Conservation (phyloP, 768 basidiomycete species). For the Tricholoma matsutake region DNA sequence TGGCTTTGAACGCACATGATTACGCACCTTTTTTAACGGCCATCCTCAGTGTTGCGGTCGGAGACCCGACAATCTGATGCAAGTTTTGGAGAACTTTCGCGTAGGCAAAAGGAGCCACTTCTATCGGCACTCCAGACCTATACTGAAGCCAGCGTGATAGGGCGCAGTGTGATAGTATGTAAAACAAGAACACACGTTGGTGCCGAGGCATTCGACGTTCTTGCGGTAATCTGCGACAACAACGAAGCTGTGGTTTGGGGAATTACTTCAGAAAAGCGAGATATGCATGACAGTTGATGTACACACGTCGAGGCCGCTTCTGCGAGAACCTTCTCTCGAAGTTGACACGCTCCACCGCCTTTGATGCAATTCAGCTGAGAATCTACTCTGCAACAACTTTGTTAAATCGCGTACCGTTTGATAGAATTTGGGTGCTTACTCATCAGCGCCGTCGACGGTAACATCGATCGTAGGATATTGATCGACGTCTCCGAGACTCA, state of each 20-base stretch:
- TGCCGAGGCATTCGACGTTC: slow-evolving; percentile 79
- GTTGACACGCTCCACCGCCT: slow-evolving; percentile 94
- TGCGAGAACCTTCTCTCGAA: slow-evolving; percentile 96
- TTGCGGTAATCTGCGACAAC: slow-evolving; percentile 96
- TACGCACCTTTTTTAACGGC: slow-evolving; percentile 68
- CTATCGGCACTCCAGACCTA: slow-evolving; percentile 87
- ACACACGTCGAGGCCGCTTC: slow-evolving; percentile 87
- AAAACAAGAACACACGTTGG: slow-evolving; percentile 55
- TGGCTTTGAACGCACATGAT: background rate
- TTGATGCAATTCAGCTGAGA: slow-evolving; percentile 88
- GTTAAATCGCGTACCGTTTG: background rate
- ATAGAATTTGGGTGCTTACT: slow-evolving; percentile 48
- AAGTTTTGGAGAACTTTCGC: slow-evolving; percentile 79
- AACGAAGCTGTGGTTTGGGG: slow-evolving; percentile 56
- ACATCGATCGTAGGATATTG: slow-evolving; percentile 89
- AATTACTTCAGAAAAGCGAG: slow-evolving; percentile 3
- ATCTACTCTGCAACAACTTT: slow-evolving; percentile 63
- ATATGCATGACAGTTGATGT: background rate
- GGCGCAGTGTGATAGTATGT: background rate
- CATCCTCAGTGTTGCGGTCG: slow-evolving; percentile 84
- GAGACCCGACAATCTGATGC: slow-evolving; percentile 55
- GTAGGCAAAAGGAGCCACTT: slow-evolving; percentile 96
- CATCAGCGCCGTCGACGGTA: slow-evolving; percentile 97
- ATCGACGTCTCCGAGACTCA: slow-evolving; percentile 85
- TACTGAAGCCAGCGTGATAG: slow-evolving; percentile 46